Percentiles rank a stretch among this genome's conserved stretches.
These are phyloP conservation scores for Suhomyces sp. DNA, from an alignment of 805 yeast genomes.

Conservation along the genomic window DNA sequence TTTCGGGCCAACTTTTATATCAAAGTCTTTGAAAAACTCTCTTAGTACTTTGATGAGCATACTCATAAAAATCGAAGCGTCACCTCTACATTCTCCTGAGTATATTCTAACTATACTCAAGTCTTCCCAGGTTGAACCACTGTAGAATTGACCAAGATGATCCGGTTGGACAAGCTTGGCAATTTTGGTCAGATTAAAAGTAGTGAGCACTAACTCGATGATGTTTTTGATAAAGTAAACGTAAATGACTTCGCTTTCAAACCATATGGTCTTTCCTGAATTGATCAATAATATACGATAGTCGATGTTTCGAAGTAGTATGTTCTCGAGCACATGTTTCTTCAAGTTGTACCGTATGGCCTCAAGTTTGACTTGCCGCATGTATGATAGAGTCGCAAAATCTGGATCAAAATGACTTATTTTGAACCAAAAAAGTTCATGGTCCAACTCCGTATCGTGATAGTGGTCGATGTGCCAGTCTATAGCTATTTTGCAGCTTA, in stretches of 20 bases:
- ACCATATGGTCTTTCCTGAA: background rate
- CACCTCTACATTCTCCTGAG: background rate
- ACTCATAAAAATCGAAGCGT: background rate
- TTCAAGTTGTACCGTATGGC: background rate
- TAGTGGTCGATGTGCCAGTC: background rate
- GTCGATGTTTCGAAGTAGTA: background rate
- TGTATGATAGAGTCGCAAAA: background rate
- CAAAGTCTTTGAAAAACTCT: background rate
- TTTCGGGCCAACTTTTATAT: background rate
- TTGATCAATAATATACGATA: background rate
- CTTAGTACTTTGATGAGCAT: background rate
- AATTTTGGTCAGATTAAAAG: background rate
- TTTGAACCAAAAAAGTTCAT: background rate
- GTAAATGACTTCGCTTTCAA: background rate
- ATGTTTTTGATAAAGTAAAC: background rate
- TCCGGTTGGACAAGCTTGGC: background rate
- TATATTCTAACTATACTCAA: conserved; percentile 1
- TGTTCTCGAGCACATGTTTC: background rate
- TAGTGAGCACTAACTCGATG: background rate
- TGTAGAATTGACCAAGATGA: background rate
- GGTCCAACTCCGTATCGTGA: background rate
- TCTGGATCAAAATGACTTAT: background rate
- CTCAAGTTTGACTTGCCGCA: background rate
- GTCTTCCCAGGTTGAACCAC: background rate
- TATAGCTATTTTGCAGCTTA: background rate